Evolutionary conservation across 2,329 filamentous ascomycete species (phyloP), one percentile per base, ranked within the genome.

Genomic region (Sporothrix luriei): DNA sequence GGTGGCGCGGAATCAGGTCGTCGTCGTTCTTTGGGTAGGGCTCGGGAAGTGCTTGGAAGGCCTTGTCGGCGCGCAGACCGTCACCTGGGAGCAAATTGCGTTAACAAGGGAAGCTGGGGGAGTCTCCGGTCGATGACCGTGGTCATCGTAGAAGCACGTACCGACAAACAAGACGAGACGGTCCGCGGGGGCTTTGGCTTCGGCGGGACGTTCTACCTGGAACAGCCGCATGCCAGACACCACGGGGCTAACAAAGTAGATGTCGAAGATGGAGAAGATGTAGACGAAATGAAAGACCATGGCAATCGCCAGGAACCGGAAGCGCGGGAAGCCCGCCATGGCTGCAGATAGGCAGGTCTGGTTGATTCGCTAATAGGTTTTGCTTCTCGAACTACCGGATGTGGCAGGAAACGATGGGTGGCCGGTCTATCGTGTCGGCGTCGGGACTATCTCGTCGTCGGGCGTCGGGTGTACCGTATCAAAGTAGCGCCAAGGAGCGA

Each of bases 221-320:
- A 93, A 94, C 71, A 93, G 86, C 76, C 87, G 88, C 95, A 99
- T 99, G 77, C 95, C 95, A 82, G 90, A 91, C 68, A 98, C 95
- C 75, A 99, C 95, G 26, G 95, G 95, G 78, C 93, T 97, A 77
- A 97, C 93, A 78, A 99, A 99, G 81, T 99, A 98, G 73, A 98
- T 95, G 79, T 97, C 94, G 81, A 99, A 99, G 76, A 98, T 98
- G 71, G 93, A 97, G 78, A 90, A 91, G 69, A 97, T 90, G 79
- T 99, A 99, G 73, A 97, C 87, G 68, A 98, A 79, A 80, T 99
- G 96, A 79, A 99, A 99, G 72, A 94, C 82, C 77, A 97, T 87
- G 75, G 95, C 95, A 78, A 97, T 87, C 78, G 90, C 89, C 79
- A 98, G 82, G 79, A 99, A 98, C 78, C 90, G 90, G 77, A 91